Evolutionary conservation across 2,329 filamentous ascomycete species (phyloP).

Genomic region (Paradendryphiella salina): DNA sequence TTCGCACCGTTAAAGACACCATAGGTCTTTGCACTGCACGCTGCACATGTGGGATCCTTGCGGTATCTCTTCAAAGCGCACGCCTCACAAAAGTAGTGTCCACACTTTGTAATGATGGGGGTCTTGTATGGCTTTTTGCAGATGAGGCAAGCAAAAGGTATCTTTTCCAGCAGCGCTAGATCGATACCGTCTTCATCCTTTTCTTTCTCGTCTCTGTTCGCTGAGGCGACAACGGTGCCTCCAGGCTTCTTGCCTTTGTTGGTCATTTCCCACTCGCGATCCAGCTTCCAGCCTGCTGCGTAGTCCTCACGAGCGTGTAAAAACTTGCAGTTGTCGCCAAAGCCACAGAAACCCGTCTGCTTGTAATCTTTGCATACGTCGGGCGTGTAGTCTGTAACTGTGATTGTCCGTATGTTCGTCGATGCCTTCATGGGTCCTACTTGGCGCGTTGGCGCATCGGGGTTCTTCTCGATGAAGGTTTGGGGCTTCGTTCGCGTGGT

Average conservation of each 20-base stretch:
- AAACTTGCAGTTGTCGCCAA: constrained; percentile 81
- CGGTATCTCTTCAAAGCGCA: constrained; percentile 87
- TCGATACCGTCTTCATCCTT: constrained; percentile 61
- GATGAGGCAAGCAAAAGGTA: constrained; percentile 87
- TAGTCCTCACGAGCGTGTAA: constrained; percentile 76
- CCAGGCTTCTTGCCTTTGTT: constrained; percentile 63
- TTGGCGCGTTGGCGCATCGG: constrained; percentile 67
- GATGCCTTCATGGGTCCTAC: constrained; percentile 88
- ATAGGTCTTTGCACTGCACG: constrained; percentile 80
- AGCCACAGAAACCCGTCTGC: constrained; percentile 66
- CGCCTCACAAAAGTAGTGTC: constrained; percentile 92
- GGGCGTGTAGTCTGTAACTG: constrained; percentile 84
- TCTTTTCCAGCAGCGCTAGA: constrained; percentile 74
- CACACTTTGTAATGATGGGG: constrained; percentile 85
- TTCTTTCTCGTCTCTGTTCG: constrained; percentile 52
- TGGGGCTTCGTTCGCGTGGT: constrained; percentile 53
- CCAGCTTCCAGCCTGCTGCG: constrained; percentile 93
- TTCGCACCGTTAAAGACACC: constrained; percentile 91
- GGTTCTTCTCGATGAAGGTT: constrained; percentile 76
- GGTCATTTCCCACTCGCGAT: constrained; percentile 87
- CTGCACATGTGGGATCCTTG: constrained; percentile 83
- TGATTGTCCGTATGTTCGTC: constrained; percentile 88
- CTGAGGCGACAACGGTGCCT: constrained; percentile 60
- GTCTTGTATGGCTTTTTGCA: constrained; percentile 77
- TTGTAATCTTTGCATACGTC: constrained; percentile 97